Evolutionary conservation across 345 rosid genomes (phyloP).

Genomic region (Lagerstroemia speciosa): DNA sequence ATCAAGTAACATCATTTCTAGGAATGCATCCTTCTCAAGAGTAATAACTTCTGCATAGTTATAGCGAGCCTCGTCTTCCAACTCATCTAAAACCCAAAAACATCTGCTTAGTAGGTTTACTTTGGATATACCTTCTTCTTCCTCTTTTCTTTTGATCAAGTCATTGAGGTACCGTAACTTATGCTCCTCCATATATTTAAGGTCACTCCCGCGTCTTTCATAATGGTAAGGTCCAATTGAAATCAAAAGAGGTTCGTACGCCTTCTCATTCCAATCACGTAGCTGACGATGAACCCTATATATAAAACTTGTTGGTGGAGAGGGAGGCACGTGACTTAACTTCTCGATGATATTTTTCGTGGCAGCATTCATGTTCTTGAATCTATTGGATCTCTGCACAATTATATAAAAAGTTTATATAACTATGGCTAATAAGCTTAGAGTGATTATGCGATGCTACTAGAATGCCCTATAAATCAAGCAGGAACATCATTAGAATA

Average conservation of each 20-base stretch:
- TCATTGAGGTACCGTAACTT: constrained; percentile 5
- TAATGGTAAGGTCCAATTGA: constrained; percentile 14
- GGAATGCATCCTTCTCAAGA: constrained; percentile 8
- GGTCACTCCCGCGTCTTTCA: background rate
- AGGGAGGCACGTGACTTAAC: background rate
- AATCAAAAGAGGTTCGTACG: constrained; percentile 6
- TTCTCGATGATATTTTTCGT: background rate
- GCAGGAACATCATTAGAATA: too few species aligned
- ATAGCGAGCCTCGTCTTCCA: constrained; percentile 18
- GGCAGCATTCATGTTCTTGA: background rate
- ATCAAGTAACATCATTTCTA: constrained; percentile 27
- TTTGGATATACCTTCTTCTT: background rate
- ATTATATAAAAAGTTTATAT: background rate
- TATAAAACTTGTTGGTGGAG: background rate
- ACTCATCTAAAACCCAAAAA: background rate
- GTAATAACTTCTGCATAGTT: constrained; percentile 8
- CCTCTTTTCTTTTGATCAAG: background rate
- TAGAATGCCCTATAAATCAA: too few species aligned
- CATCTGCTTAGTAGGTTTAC: background rate
- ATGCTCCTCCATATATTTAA: constrained; percentile 13
- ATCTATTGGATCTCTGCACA: background rate
- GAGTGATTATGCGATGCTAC: too few species aligned
- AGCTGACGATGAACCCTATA: background rate
- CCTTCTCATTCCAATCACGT: constrained; percentile 1
- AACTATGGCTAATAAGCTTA: background rate